Evolutionary conservation across 257 asterid genomes (phyloP).

Genomic region (Solanum peruvianum): DNA sequence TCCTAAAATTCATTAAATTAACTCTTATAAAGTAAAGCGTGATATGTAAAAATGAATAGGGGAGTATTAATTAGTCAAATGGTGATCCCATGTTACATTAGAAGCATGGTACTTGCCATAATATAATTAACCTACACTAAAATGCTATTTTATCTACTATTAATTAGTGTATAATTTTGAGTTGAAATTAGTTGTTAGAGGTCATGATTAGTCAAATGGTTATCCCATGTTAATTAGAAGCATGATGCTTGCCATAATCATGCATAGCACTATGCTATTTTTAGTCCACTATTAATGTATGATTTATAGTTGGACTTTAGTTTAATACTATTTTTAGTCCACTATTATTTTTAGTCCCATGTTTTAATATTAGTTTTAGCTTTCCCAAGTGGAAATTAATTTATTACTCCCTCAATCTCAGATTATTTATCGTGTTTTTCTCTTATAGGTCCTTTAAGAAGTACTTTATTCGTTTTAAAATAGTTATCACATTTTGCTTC

Average conservation of each 20-base stretch:
- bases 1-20: neutral
- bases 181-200: neutral
- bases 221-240: neutral
- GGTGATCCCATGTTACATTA: neutral
- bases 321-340: too few relatives aligned
- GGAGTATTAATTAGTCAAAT: neutral
- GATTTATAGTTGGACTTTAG: neutral
- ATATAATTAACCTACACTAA: neutral
- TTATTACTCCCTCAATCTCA: neutral
- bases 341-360: too few relatives aligned
- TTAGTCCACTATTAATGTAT: neutral
- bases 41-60: neutral
- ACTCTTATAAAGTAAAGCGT: neutral
- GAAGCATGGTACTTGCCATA: neutral
- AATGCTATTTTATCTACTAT: neutral
- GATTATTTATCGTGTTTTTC: neutral
- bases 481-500: neutral
- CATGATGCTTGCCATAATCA: neutral
- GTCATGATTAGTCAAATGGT: neutral
- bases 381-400: neutral
- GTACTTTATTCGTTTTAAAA: neutral
- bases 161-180: neutral
- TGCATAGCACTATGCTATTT: neutral
- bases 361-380: neutral
- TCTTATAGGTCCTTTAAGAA: neutral